These are phyloP conservation scores for Neospermospora avenae DNA, from an alignment of 2,329 filamentous ascomycete genomes.

Conservation along the genomic window DNA sequence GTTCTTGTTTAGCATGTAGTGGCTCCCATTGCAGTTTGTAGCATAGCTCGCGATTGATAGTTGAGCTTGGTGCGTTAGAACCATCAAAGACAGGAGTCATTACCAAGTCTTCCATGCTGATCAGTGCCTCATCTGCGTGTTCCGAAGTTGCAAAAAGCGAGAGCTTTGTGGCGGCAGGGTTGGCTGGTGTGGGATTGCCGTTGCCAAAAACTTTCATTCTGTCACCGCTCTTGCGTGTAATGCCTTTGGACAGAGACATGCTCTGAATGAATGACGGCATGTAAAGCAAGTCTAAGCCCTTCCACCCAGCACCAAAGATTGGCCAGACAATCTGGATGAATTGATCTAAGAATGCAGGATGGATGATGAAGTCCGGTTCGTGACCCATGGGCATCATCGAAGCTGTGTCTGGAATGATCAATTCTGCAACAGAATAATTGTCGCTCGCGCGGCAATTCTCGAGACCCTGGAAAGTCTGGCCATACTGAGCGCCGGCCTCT, in stretches of 20 bases:
- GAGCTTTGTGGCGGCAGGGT: conserved; percentile 39
- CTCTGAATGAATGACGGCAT: conserved; percentile 42
- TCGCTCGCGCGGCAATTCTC: conserved; percentile 42
- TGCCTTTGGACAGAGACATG: conserved; percentile 37
- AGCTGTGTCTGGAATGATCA: conserved; percentile 43
- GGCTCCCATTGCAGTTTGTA: conserved; percentile 47
- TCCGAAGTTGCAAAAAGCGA: conserved; percentile 37
- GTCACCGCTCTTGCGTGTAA: conserved; percentile 35
- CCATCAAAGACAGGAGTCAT: conserved; percentile 43
- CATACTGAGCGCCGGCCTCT: conserved; percentile 48
- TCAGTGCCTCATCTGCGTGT: conserved; percentile 34
- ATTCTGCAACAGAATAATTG: conserved; percentile 34
- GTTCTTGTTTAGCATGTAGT: conserved; percentile 18
- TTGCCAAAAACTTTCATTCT: conserved; percentile 38
- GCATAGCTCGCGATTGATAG: conserved; percentile 41
- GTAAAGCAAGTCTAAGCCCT: conserved; percentile 39
- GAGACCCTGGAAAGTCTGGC: conserved; percentile 50
- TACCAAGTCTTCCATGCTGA: conserved; percentile 38
- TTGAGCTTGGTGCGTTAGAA: conserved; percentile 27
- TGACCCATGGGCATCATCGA: conserved; percentile 44
- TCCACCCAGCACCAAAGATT: conserved; percentile 37
- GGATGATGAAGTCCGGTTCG: conserved; percentile 44
- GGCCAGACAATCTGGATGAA: conserved; percentile 42
- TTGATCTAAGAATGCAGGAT: conserved; percentile 46
- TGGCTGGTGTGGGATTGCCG: conserved; percentile 31